Percentiles rank a stretch among this genome's conserved stretches.
Evolutionary conservation across 164 flowering plant species (phyloP).

Genomic region (Dillenia turbinata): DNA sequence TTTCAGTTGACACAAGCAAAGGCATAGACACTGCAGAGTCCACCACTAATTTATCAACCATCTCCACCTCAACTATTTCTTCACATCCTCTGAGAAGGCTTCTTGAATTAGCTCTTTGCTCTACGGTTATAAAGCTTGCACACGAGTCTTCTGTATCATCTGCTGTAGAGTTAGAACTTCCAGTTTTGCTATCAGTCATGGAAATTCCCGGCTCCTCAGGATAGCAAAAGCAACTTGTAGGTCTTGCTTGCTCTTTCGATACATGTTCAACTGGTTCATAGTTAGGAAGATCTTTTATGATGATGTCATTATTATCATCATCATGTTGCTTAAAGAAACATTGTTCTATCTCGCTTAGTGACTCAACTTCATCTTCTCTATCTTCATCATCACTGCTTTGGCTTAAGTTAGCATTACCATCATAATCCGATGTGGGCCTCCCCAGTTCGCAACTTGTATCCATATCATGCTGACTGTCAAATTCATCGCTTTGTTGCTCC

Average conservation of each 20-base stretch:
- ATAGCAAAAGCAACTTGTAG: constrained; percentile 18
- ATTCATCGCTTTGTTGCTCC: constrained; percentile 39
- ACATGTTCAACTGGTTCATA: constrained; percentile 14
- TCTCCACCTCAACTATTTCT: constrained; percentile 15
- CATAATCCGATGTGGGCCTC: constrained; percentile 39
- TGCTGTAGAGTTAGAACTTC: constrained; percentile 32
- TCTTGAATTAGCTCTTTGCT: constrained; percentile 5
- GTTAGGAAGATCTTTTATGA: constrained; percentile 13
- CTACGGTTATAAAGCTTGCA: constrained; percentile 14
- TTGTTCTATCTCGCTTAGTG: constrained; percentile 56
- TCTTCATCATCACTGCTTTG: constrained; percentile 36
- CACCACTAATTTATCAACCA: constrained; percentile 29
- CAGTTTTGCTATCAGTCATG: constrained; percentile 41
- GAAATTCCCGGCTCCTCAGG: constrained; percentile 34
- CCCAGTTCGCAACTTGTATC: constrained; percentile 58
- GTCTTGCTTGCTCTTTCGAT: constrained; percentile 20
- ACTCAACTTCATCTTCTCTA: constrained; percentile 40
- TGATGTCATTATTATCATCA: constrained; percentile 34
- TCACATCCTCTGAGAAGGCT: constrained; percentile 13
- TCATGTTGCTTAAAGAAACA: constrained; percentile 64
- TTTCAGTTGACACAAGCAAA: constrained; percentile 8
- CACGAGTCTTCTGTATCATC: constrained; percentile 42
- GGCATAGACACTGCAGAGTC: constrained; percentile 9
- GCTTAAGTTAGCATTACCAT: constrained; percentile 30
- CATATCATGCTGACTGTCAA: constrained; percentile 61